Evolutionary conservation across 2,329 filamentous ascomycete genomes (phyloP), one percentile per base, ranked within the genome.

Genomic region (Calonectria honghensis): DNA sequence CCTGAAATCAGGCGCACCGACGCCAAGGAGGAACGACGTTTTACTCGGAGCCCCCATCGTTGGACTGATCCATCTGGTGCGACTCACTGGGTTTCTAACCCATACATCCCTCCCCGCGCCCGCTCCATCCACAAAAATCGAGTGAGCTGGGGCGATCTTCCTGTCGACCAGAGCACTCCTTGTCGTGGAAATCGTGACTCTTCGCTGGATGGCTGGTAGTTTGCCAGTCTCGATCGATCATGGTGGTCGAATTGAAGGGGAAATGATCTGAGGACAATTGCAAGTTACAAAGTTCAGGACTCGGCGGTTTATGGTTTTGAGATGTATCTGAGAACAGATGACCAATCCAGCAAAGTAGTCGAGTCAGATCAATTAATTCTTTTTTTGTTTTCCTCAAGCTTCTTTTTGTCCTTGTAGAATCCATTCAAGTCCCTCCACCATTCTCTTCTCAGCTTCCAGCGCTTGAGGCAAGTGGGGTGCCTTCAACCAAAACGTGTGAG

Each of bases 401-500:
- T 57, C 61, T 9, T 51, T 45, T 57, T 52, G 52, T 57, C 61
- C 32, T 50, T 41, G 29, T 10, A 85, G 41, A 75, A 88, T 75
- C 88, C 88, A 88, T 31, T 78, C 80, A 67, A 88, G 70, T 0
- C 87, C 88, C 16, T 83, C 76, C 24, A 88, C 37, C 84, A 88
- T 86, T 54, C 82, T 83, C 75, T 76, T 78, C 64, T 90, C 88
- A 11, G 85, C 87, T 75, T 83, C 78, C 20, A 85, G 76, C 7
- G 88, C 85, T 76, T 83, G 81, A 16, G 84, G 79, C 77, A 89
- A 77, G 71, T 85, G 80, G 41, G 86, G 88, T 27, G 85, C 79
- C 85, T 81, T 87, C 72, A 90, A 78, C 89, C 89, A 90, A 77
- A 89, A 90, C 10, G 89, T 90, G 82, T 90, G 89, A 24, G 88